Conservation (phyloP, 148 eudicot genomes). For the Chenopodium formosanum region DNA sequence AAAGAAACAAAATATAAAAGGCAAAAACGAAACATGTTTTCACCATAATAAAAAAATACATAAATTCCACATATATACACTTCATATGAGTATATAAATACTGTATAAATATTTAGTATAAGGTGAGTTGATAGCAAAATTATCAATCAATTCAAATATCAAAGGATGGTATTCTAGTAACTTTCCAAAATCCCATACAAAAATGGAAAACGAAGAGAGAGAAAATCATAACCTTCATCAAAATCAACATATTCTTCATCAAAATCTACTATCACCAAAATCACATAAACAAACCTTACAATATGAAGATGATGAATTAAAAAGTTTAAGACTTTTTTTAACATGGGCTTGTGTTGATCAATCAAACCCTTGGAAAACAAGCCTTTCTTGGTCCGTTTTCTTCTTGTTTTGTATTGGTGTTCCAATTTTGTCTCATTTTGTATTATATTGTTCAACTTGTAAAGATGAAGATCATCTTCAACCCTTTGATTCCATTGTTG, state of each 20-base stretch:
- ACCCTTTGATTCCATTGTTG: conserved; percentile 69
- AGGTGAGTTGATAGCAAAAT: neutral
- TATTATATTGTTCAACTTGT: conserved; percentile 49
- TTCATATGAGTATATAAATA: neutral
- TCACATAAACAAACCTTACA: conserved; percentile 22
- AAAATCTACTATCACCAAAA: conserved; percentile 3
- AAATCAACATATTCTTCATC: neutral
- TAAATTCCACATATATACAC: neutral
- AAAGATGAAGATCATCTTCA: conserved; percentile 44
- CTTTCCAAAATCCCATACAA: neutral
- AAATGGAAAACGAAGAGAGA: conserved; percentile 28
- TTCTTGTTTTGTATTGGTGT: conserved; percentile 53
- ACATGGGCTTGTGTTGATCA: conserved; percentile 73
- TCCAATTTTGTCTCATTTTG: conserved; percentile 60
- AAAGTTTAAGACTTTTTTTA: conserved; percentile 37
- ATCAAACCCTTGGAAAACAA: conserved; percentile 48
- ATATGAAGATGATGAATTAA: conserved; percentile 39
- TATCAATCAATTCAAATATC: neutral
- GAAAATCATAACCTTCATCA: conserved; percentile 1
- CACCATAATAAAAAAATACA: too few species aligned
- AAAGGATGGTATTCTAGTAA: neutral
- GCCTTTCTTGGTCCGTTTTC: conserved; percentile 67
- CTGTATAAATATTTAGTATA: too few species aligned
- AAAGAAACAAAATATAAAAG: too few species aligned
- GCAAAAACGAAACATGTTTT: too few species aligned